phyloP scores from a whole-genome alignment of 805 yeast species.

The Kuraishia hungarica region DNA sequence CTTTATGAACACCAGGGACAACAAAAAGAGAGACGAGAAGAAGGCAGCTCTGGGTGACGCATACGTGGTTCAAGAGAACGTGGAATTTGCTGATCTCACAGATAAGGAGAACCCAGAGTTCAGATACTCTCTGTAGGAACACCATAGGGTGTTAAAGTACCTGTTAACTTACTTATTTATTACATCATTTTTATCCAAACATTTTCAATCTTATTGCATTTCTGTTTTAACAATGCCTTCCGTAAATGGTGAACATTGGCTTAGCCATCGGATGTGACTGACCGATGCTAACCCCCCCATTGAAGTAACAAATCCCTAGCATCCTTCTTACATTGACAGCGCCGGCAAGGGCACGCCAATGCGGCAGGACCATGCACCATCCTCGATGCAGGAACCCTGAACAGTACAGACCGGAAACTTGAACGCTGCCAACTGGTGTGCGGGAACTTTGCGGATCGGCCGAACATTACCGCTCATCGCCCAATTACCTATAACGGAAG shows the following conservation, averaged over 20 bases:
- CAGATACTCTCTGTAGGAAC: constrained; percentile 29
- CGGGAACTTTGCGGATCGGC: neutral
- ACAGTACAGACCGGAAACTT: neutral
- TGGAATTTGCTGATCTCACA: constrained; percentile 42
- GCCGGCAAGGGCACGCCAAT: neutral
- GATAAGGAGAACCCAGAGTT: constrained; percentile 44
- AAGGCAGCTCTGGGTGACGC: constrained; percentile 12
- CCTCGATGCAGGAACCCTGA: neutral
- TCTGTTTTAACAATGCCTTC: neutral
- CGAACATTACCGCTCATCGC: neutral
- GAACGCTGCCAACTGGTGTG: neutral
- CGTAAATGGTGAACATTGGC: neutral
- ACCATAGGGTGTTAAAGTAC: too few species aligned
- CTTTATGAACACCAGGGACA: constrained; percentile 23
- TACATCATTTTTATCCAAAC: too few species aligned
- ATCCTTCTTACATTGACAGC: neutral
- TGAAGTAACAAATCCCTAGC: too few species aligned
- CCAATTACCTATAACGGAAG: neutral
- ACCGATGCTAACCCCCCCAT: neutral
- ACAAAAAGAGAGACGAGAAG: constrained; percentile 26
- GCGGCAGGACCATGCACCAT: neutral
- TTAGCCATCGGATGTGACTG: neutral
- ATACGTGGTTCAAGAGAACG: constrained; percentile 16
- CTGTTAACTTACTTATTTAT: too few species aligned
- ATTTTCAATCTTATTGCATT: too few species aligned